phyloP scores from a whole-genome alignment of 176 grass and related monocot species.

The Guadua angustifolia region DNA sequence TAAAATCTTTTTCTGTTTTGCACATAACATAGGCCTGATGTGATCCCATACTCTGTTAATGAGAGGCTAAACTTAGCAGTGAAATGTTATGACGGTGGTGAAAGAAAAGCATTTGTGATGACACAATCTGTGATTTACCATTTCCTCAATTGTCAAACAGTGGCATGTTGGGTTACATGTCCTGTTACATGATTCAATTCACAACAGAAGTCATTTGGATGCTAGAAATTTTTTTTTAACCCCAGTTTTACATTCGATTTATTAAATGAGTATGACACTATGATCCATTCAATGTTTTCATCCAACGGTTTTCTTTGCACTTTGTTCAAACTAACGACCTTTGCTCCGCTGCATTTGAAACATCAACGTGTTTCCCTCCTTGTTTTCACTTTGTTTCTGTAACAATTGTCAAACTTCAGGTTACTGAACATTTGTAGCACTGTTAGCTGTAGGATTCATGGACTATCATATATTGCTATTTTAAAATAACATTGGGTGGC shows the following conservation, averaged over 20 bases:
- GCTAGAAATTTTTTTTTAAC: neutral
- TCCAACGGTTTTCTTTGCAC: neutral
- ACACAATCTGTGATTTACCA: neutral
- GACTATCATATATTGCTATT: neutral
- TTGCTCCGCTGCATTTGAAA: neutral
- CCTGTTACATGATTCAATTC: slow-evolving; percentile 9
- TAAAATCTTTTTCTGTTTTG: slow-evolving; percentile 8
- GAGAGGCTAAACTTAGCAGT: neutral
- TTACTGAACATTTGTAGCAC: neutral
- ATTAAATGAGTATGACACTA: neutral
- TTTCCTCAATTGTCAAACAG: slow-evolving; percentile 4
- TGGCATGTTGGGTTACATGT: neutral
- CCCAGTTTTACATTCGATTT: neutral
- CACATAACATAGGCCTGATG: slow-evolving; percentile 2
- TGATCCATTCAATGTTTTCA: neutral
- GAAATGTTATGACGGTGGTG: neutral
- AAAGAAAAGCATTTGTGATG: slow-evolving; percentile 17
- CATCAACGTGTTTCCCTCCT: neutral
- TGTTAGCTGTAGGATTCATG: neutral
- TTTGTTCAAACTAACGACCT: neutral
- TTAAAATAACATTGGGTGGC: neutral
- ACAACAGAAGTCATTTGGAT: neutral
- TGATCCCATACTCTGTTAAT: neutral
- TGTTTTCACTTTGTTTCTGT: slow-evolving; percentile 5
- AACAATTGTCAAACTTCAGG: neutral